Base-by-base conservation (phyloP, 305 asterid species). In the Striga hermonthica region DNA sequence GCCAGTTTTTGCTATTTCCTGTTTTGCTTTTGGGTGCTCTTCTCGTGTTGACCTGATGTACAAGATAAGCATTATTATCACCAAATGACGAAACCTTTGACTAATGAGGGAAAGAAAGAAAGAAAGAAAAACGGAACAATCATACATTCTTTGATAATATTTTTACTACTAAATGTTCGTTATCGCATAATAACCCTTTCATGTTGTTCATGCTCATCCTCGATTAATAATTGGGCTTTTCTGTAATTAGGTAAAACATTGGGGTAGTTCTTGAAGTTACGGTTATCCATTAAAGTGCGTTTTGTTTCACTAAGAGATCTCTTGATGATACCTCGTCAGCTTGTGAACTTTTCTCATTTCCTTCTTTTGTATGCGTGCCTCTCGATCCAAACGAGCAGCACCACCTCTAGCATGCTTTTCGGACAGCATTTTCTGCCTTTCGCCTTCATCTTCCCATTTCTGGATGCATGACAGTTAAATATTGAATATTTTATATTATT, bases 401-500 rank as follows among this genome's bases (percentile, higher is more conserved):
- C 69, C 84, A 28, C 98, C 98, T 79, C 98, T 79, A 66, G 95
- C 72, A 55, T 89, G 98, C 81, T 89, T 89, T 57, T 89, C 98
- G 9, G 68, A 64, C 83, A 91, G 62, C 40, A 79, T 83, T 62
- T 79, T 84, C 64, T 70, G 78, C 57, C 98, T 77, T 72, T 87
- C 80, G 14, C 81, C 86, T 81, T 91, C 98, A 72, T 91, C 79
- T 16, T 80, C 81, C 97, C 95, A 91, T 81, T 52, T 83, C 97
- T 82, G 78, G 68, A 69, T 31, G 31, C 61, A 60, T 45, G 58
- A 44, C 11, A 0, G 59, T 16, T 16, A 4, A 54, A 7, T 4
- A 3, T 39, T 5, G 16, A 14, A 39, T 62, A 39, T 48, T 4
- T 15, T 31, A 43, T 39, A 49, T 38, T 16, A 31, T 62, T 41